phyloP scores from a whole-genome alignment of 768 basidiomycete genomes.

The Scleroderma citrinum region DNA sequence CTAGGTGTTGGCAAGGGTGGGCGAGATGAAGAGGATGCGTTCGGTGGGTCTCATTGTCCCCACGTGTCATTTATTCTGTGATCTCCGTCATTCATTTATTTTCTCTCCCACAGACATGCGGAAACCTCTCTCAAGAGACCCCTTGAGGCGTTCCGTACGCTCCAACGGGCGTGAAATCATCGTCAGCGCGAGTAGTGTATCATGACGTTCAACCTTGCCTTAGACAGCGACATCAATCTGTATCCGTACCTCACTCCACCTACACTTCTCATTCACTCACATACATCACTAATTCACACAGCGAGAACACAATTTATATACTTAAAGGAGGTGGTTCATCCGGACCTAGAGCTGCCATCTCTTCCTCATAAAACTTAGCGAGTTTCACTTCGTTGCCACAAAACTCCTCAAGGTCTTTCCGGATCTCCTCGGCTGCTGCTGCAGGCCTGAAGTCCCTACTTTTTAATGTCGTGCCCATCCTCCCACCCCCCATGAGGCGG shows the following conservation, averaged over 20 bases:
- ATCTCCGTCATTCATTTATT: background rate
- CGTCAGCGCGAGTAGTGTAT: slow-evolving; percentile 39
- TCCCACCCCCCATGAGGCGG: slow-evolving; percentile 68
- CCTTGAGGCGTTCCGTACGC: slow-evolving; percentile 57
- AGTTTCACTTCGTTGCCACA: slow-evolving; percentile 55
- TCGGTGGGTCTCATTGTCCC: slow-evolving; percentile 52
- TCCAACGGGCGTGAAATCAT: slow-evolving; percentile 69
- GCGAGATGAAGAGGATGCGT: slow-evolving; percentile 84
- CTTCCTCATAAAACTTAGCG: slow-evolving; percentile 67
- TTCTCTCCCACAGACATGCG: slow-evolving; percentile 48
- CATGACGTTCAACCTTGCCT: slow-evolving; percentile 15
- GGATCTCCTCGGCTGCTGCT: slow-evolving; percentile 55
- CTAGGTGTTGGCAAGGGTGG: slow-evolving; percentile 73
- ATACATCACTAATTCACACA: no score
- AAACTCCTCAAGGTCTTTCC: slow-evolving; percentile 54
- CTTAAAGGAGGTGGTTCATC: slow-evolving; percentile 40
- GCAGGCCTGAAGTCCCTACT: slow-evolving; percentile 52
- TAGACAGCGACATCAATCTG: slow-evolving; percentile 2
- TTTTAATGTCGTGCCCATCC: slow-evolving; percentile 50
- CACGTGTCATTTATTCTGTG: background rate
- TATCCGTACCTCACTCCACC: background rate
- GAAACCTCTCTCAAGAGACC: slow-evolving; percentile 64
- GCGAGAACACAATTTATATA: slow-evolving; percentile 29
- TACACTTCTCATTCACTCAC: slow-evolving; percentile 1
- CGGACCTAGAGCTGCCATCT: slow-evolving; percentile 46